Base-by-base conservation (phyloP, 1,284 basidiomycete genomes). In the Farysia itapuensis region DNA sequence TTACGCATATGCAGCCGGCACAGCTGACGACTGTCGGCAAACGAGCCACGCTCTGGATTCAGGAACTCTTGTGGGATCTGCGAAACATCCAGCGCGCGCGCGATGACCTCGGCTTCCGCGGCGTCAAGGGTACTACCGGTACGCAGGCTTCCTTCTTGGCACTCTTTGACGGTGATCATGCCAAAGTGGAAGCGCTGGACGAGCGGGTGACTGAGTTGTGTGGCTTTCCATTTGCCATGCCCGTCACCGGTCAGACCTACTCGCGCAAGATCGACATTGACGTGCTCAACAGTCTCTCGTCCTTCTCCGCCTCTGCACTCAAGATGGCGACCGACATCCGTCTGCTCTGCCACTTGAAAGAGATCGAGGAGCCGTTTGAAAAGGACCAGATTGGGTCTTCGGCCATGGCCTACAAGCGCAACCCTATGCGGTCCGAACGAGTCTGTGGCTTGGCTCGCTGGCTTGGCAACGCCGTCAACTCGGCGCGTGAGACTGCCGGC, bases 351-450 rank as follows among this genome's bases (percentile, higher is more conserved):
- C 68, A 74, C 49, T 49, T 75, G 11, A 75, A 99, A 82, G 95
- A 98, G 84, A 82, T 99, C 35, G 95, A 99, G 79, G 95, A 99
- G 77, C 95, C 95, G 0, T 98, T 98, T 77, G 95, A 99, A 79
- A 90, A 91, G 61, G 94, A 94, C 41, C 95, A 99, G 81, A 98
- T 98, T 67, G 95, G 95, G n/a, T 78, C 76, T 53, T 75, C 64
- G n/a, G 93, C 93, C 14, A 99, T 99, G 94, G 94, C 95, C 2
- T 99, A 99, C 85, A 98, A 99, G 81, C 85, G 95, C 53, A 98
- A 99, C 79, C 95, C 95, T 1, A 99, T 99, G 95, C 89, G 95
- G 44, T 93, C 85, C 53, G 95, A 99, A 79, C 88, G 95, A 35
- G 88, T 96, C 39, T 99, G 95, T 82, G 92, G 89, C 69, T 84